Evolutionary conservation across 257 asterid species (phyloP).

Genomic region (Plectranthus barbatus): DNA sequence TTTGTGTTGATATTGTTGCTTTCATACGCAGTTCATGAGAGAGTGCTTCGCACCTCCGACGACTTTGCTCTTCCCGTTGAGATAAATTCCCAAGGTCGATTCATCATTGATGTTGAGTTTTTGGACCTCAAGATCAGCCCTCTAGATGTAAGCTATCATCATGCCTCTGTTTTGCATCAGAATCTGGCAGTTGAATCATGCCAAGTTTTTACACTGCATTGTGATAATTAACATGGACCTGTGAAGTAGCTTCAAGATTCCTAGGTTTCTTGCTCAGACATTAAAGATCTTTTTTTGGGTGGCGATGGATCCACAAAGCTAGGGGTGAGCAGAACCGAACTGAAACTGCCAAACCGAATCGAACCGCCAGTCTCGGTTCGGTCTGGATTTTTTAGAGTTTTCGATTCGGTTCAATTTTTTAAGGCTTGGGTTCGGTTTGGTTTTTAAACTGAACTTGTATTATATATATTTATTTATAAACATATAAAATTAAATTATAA

Average conservation of each 20-base stretch:
- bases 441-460: no score
- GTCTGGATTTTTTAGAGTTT: no score
- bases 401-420: no score
- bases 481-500: no score
- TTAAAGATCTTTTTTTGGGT: neutral
- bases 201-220: neutral
- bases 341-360: no score
- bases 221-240: neutral
- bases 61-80: conserved; percentile 86
- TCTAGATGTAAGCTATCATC: conserved; percentile 39
- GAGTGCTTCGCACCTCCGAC: conserved; percentile 68
- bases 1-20: no score
- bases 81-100: conserved; percentile 50
- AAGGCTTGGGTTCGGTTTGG: no score
- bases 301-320: no score
- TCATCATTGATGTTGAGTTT: conserved; percentile 77
- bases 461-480: no score
- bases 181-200: neutral
- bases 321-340: no score
- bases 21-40: conserved; percentile 66
- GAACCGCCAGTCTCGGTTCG: neutral
- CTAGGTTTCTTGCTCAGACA: neutral
- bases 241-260: neutral
- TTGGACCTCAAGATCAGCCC: conserved; percentile 70
- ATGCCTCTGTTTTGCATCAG: neutral